A percentile compares a stretch with the other conserved stretches of the same genome.
These are phyloP conservation scores for Diaporthe caulivora DNA, from an alignment of 2,329 filamentous ascomycete genomes.

Conservation along the genomic window DNA sequence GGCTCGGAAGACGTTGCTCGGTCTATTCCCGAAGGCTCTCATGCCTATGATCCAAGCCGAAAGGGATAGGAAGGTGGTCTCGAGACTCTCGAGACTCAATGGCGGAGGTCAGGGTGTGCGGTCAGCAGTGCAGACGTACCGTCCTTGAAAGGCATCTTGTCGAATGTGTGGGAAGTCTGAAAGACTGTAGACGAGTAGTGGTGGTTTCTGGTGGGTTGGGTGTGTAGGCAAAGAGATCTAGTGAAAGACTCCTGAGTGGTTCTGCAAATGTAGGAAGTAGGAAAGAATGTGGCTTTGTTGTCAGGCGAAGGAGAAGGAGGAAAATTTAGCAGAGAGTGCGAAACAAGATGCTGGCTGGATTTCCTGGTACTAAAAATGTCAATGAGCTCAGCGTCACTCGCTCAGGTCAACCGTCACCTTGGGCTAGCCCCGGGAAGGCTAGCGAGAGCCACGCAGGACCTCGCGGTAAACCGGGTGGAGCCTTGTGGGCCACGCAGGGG, in stretches of 20 bases:
- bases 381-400: conserved; percentile 36
- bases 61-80: background rate
- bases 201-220: conserved; percentile 22
- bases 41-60: no score
- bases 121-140: conserved; percentile 48
- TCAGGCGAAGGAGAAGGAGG: conserved; percentile 7
- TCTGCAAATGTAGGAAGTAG: background rate
- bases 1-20: conserved; percentile 43
- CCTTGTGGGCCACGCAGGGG: conserved; percentile 27
- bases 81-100: conserved; percentile 39
- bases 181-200: conserved; percentile 40
- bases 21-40: background rate
- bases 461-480: background rate
- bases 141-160: conserved; percentile 54
- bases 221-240: conserved; percentile 25
- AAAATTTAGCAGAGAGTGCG: conserved; percentile 33
- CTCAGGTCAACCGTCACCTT: conserved; percentile 11
- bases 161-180: conserved; percentile 43
- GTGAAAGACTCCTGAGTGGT: conserved; percentile 3
- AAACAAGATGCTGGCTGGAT: conserved; percentile 29
- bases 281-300: conserved; percentile 9
- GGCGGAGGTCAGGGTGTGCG: conserved; percentile 38
- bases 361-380: conserved; percentile 32
- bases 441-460: conserved; percentile 24
- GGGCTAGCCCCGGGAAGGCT: conserved; percentile 24